Evolutionary conservation across 163 green algal genomes (phyloP), one percentile per base, ranked within the genome.

Genomic region (Coccomyxa subellipsoidea): DNA sequence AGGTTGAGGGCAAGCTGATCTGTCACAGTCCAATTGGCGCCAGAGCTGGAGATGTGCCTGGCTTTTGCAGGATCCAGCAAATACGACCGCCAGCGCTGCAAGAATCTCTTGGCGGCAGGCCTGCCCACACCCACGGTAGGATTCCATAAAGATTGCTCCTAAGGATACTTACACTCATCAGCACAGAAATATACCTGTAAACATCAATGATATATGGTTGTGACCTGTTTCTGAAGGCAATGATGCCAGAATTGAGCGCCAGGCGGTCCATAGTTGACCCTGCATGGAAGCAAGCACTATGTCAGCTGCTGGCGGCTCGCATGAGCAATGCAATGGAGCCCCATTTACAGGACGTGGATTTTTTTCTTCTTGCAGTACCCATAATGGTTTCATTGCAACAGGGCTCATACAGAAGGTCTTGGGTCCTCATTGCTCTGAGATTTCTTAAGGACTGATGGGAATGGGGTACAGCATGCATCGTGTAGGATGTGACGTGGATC

Each of bases 151-250:
- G 15, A 18, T 59, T 18, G 15, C 47, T 27, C 47, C 47, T 27
- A 27, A 12, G 4, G 23, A 59, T 2, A 54, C 4, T 59, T 59
- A 18, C 47, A 59, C 15, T 27, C 47, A 59, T 59, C 4, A 7
- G 4, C 4, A n/a, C n/a, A n/a, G n/a, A n/a, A n/a, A n/a, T n/a
- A n/a, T n/a, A n/a, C n/a, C 23, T 59, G 47, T 27, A 59, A 18
- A 18, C 47, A 27, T 59, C 23, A 59, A 59, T 59, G 21, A 1
- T 18, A 59, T 18, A 59, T 12, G 47, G 23, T 18, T 59, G 23
- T 73, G 8, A 73, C 66, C 66, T 73, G 66, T 73, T 73, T 73
- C 66, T 73, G 7, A 36, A 73, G 66, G n/a, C n/a, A 34, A 36
- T 73, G 66, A 73, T 34, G 66, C 66, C 66, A 12, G 66, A 73